These are phyloP conservation scores for Nakazawaea molendinolei DNA, from an alignment of 805 yeast genomes.

Conservation along the genomic window DNA sequence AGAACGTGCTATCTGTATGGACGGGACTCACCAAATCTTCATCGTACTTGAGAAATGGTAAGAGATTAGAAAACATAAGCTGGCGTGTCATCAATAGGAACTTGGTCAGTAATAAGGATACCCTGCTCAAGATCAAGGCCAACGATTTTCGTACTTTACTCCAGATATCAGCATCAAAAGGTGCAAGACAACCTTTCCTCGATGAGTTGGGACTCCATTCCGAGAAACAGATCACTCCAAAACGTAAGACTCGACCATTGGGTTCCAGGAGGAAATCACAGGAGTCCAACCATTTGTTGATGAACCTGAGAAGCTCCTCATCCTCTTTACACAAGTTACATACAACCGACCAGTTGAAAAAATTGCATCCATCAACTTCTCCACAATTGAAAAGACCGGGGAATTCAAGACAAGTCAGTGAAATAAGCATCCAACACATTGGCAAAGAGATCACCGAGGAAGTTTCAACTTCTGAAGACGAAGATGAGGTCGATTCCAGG, in stretches of 20 bases:
- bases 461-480: slow-evolving; percentile 19
- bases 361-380: not conserved
- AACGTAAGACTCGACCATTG: not conserved
- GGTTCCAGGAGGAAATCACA: not conserved
- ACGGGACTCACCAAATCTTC: slow-evolving; percentile 30
- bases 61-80: slow-evolving; percentile 27
- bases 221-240: not conserved
- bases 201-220: slow-evolving; percentile 1
- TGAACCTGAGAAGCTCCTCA: not conserved
- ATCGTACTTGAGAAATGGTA: slow-evolving; percentile 25
- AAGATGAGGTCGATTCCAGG: not conserved
- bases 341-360: no score
- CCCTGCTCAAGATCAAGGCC: not conserved
- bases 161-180: slow-evolving; percentile 17
- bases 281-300: not conserved
- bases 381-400: slow-evolving; percentile 5
- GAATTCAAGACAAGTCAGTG: slow-evolving; percentile 13
- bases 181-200: slow-evolving; percentile 9
- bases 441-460: slow-evolving; percentile 23
- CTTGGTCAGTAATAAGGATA: slow-evolving; percentile 9
- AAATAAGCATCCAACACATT: slow-evolving; percentile 14
- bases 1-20: slow-evolving; percentile 34
- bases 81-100: slow-evolving; percentile 29
- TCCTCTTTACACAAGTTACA: not conserved
- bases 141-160: slow-evolving; percentile 24